A percentile compares a stretch with the other conserved stretches of the same genome.
These are phyloP conservation scores for Camellia oleifera DNA, from an alignment of 179 eudicot species.

Conservation along the genomic window DNA sequence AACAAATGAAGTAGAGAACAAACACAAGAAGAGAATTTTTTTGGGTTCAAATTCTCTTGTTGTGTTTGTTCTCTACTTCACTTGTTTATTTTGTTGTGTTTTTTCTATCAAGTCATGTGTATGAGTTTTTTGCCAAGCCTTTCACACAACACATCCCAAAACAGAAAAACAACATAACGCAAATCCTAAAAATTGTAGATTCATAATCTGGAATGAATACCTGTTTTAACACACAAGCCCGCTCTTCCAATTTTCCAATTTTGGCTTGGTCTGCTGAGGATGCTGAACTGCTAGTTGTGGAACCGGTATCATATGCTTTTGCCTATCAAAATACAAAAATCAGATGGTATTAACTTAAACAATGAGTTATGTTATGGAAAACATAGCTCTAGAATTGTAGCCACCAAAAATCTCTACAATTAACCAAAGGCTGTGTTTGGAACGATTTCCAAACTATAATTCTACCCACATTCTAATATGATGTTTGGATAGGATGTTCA, in stretches of 20 bases:
- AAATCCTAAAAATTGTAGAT: neutral
- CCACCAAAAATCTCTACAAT: neutral
- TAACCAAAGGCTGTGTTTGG: neutral
- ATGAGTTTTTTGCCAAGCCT: too few species aligned
- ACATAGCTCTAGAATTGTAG: neutral
- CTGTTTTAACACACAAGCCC: constrained; percentile 52
- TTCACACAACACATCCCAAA: neutral
- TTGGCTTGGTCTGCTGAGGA: constrained; percentile 54
- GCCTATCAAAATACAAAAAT: constrained; percentile 19
- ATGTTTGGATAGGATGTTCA: too few species aligned
- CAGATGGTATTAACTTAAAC: neutral
- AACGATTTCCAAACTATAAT: too few species aligned
- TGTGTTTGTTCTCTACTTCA: too few species aligned
- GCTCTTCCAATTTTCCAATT: constrained; percentile 65
- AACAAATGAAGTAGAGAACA: too few species aligned
- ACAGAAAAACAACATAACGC: neutral
- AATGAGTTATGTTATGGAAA: neutral
- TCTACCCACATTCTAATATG: too few species aligned
- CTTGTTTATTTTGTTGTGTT: too few species aligned
- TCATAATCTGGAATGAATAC: constrained; percentile 27
- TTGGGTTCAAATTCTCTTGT: too few species aligned
- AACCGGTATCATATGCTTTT: constrained; percentile 22
- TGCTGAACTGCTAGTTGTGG: constrained; percentile 32
- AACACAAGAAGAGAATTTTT: too few species aligned
- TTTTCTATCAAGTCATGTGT: too few species aligned